These are phyloP conservation scores for Talaromyces ruber DNA, from an alignment of 495 filamentous ascomycete species.

Conservation along the genomic window DNA sequence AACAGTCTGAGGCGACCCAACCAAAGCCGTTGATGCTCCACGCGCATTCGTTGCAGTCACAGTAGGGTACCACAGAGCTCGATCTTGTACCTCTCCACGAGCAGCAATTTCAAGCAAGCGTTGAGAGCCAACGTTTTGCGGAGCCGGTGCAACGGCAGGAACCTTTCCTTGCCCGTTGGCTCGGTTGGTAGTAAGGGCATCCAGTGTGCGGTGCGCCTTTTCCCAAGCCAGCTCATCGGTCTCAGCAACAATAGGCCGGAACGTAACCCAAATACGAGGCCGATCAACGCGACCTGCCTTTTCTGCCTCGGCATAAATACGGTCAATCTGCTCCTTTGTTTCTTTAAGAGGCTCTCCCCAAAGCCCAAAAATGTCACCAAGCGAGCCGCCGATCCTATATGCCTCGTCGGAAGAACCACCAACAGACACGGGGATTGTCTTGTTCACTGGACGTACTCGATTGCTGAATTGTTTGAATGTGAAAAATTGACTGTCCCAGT, in stretches of 20 bases:
- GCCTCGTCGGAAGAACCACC: slow-evolving; percentile 45
- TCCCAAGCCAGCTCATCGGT: slow-evolving; percentile 47
- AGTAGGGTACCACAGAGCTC: slow-evolving; percentile 47
- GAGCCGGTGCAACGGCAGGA: slow-evolving; percentile 21
- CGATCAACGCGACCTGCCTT: slow-evolving; percentile 34
- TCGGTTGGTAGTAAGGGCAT: slow-evolving; percentile 24
- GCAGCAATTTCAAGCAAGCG: slow-evolving; percentile 42
- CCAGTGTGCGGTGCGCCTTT: slow-evolving; percentile 41
- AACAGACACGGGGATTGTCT: slow-evolving; percentile 41
- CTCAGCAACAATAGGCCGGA: slow-evolving; percentile 45
- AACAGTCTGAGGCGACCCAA: slow-evolving; percentile 40
- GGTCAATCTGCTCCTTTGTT: slow-evolving; percentile 45
- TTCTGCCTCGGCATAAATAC: slow-evolving; percentile 40
- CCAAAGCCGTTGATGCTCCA: slow-evolving; percentile 46
- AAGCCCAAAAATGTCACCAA: slow-evolving; percentile 47
- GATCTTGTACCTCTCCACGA: slow-evolving; percentile 46
- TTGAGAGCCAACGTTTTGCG: slow-evolving; percentile 47
- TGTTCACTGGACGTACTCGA: slow-evolving; percentile 36
- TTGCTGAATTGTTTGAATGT: slow-evolving; percentile 45
- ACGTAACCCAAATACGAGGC: slow-evolving; percentile 48
- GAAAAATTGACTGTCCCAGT: slow-evolving; percentile 44
- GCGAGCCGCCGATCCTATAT: slow-evolving; percentile 41
- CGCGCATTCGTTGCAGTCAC: slow-evolving; percentile 46
- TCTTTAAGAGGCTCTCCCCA: slow-evolving; percentile 50
- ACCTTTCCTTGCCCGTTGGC: slow-evolving; percentile 21